Evolutionary conservation across 257 asterid genomes (phyloP), one percentile per base, ranked within the genome.

Genomic region (Misopates orontium): DNA sequence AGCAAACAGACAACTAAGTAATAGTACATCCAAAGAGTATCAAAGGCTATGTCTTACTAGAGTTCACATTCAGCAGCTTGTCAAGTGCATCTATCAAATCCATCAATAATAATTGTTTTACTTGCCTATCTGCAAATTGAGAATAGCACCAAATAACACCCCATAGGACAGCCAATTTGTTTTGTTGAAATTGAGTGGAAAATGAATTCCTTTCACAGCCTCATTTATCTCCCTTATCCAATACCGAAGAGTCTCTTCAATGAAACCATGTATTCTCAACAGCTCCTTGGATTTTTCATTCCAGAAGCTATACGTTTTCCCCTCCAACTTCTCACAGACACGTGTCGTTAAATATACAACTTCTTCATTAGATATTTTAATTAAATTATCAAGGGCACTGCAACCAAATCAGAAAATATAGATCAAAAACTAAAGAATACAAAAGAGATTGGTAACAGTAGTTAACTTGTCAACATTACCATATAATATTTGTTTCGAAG

Each of bases 71-170:
- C 81, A 86, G 71, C 81, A 81, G 89, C 80, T 77, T 78, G 66
- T 89, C 99, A 25, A 85, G 50, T 54, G 90, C 87, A 70, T 80
- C 65, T 61, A 90, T 78, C 77, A 90, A 79, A 75, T 81, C 86
- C 88, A 88, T 66, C 69, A 90, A 66, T 56, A 82, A 64, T 24
- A 84, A 68, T 24, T 70, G 78, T 66, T 75, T 80, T 51, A 64
- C 83, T 72, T 81, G 77, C 36, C 66, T 77, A 68, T 76, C 80
- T 58, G 71, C 64, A 41, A 84, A 25, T 67, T 79, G 79, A 64
- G 95, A 77, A 79, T 83, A 88, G 82, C 96, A 90, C 48, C 71
- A 56, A 72, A 84, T 60, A 71, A 86, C 83, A 63, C 92, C 99
- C 97, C 97, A 94, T 28, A 90, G 77, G 50, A 80, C 76, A 58